Percentiles rank a stretch among this genome's conserved stretches.
Conservation (phyloP, 129 eudicot species). For the Flaveria trinervia region DNA sequence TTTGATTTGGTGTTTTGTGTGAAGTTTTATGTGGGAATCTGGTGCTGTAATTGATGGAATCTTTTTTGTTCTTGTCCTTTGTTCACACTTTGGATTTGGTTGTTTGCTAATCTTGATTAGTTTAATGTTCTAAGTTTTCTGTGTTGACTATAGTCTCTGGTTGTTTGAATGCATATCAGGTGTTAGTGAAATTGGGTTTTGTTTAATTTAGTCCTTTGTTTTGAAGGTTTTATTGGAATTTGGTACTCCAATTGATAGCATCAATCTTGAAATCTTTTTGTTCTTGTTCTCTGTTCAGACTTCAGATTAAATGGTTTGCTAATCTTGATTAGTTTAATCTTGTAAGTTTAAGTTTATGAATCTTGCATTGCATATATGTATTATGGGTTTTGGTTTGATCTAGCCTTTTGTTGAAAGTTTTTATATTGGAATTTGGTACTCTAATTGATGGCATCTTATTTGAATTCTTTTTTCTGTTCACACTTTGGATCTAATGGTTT, state of each 20-base stretch:
- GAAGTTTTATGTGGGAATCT: too few relatives aligned
- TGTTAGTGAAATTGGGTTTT: too few relatives aligned
- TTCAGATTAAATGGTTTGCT: too few relatives aligned
- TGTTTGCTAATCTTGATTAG: slow-evolving; percentile 15
- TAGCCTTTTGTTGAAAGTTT: neutral
- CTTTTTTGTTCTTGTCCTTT: slow-evolving; percentile 1
- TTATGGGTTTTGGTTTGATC: too few relatives aligned
- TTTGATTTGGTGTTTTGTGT: neutral
- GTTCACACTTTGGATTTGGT: neutral
- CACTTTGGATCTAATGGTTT: neutral
- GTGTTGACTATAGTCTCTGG: too few relatives aligned
- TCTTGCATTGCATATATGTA: slow-evolving; percentile 18
- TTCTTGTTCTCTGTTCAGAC: too few relatives aligned
- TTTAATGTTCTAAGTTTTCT: neutral
- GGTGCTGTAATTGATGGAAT: neutral
- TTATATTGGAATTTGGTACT: neutral
- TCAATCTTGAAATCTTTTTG: too few relatives aligned
- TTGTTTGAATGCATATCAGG: too few relatives aligned
- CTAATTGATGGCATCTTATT: neutral
- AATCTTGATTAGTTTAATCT: too few relatives aligned
- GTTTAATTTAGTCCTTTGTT: slow-evolving; percentile 9
- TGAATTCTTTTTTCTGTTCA: neutral
- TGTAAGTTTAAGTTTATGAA: neutral
- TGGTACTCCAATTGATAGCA: too few relatives aligned
- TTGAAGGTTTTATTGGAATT: too few relatives aligned